Base-by-base conservation (phyloP, 2,329 filamentous ascomycete genomes). In the Diaporthe sp. region DNA sequence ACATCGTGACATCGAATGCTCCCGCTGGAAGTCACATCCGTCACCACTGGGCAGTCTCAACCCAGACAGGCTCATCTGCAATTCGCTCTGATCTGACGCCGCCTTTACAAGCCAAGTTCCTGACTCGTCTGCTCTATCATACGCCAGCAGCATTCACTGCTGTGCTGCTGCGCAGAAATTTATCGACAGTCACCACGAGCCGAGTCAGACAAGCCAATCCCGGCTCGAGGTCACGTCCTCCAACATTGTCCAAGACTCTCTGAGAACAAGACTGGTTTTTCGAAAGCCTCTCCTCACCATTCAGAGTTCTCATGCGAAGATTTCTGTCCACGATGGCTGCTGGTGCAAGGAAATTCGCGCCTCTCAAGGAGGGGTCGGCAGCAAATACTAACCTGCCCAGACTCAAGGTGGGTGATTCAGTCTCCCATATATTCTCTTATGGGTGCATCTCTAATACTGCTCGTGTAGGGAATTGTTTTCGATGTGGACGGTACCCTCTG, bases 401-500 rank as follows among this genome's bases (percentile, higher is more conserved):
- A 74, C 83, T 94, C 31, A 77, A 71, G 74, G 76, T 76, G 51
- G 31, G 46, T 19, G 10, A 44, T 37, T 15, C n/a, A 59, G 55
- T 28, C 61, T 15, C 46, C 34, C 15, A 12, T 6, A 17, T 15
- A 15, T 13, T 15, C 4, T 22, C n/a, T 2, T 22, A 17, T 39
- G 15, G 25, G 22, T n/a, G 6, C 53, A 28, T 39, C 28, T 73
- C 75, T 77, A 67, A 77, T 25, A 31, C 13, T 25, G 42, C 15
- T n/a, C 28, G 15, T 53, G 39, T 87, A 87, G 76, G 92, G 92
- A 4, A 85, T 93, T 2, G 88, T 98, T 19, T 98, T 98, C 84
- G 96, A 99, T 85, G 94, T 99, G 77, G 96, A 99, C 84, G 96
- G 96, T 4, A 99, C 96, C 34, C 85, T 98, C 76, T 98, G 94